These are phyloP conservation scores for Neonectria faginata DNA, from an alignment of 2,329 filamentous ascomycete genomes.

Conservation along the genomic window DNA sequence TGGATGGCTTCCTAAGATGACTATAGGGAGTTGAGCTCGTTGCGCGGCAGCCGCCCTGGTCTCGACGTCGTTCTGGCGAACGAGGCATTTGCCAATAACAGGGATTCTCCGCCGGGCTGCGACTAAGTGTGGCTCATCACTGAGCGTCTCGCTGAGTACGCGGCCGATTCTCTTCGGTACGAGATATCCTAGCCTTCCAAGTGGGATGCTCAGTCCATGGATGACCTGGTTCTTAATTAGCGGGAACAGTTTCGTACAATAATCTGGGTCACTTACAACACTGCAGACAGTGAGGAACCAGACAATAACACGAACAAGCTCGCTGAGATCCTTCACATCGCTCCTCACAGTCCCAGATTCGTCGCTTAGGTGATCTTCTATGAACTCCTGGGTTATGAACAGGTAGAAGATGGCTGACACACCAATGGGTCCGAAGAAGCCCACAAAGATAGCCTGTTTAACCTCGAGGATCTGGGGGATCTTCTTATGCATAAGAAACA, in stretches of 20 bases:
- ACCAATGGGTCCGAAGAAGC: constrained; percentile 93
- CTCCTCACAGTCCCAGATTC: constrained; percentile 70
- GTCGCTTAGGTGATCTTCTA: constrained; percentile 62
- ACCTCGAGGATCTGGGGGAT: constrained; percentile 83
- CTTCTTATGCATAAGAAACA: constrained; percentile 77
- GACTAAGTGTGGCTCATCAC: constrained; percentile 24
- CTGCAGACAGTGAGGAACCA: constrained; percentile 90
- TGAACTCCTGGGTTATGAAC: constrained; percentile 82
- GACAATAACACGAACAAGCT: constrained; percentile 77
- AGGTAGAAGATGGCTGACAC: constrained; percentile 93
- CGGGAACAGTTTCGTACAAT: too few species aligned
- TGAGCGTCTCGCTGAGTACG: constrained; percentile 44
- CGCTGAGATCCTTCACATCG: constrained; percentile 74
- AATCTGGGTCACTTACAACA: constrained; percentile 67
- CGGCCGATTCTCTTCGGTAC: constrained; percentile 70
- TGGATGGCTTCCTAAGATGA: constrained; percentile 28
- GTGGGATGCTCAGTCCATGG: constrained; percentile 84
- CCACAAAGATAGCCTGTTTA: constrained; percentile 84
- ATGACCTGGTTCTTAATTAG: constrained; percentile 61
- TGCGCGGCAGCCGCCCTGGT: neutral
- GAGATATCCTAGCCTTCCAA: constrained; percentile 74
- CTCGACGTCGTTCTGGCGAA: constrained; percentile 1
- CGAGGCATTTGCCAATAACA: constrained; percentile 34
- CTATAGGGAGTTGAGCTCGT: constrained; percentile 17
- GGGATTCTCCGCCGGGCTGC: constrained; percentile 35